Evolutionary conservation across 805 yeast genomes (phyloP).

Genomic region (Gaillardinia entomophila): DNA sequence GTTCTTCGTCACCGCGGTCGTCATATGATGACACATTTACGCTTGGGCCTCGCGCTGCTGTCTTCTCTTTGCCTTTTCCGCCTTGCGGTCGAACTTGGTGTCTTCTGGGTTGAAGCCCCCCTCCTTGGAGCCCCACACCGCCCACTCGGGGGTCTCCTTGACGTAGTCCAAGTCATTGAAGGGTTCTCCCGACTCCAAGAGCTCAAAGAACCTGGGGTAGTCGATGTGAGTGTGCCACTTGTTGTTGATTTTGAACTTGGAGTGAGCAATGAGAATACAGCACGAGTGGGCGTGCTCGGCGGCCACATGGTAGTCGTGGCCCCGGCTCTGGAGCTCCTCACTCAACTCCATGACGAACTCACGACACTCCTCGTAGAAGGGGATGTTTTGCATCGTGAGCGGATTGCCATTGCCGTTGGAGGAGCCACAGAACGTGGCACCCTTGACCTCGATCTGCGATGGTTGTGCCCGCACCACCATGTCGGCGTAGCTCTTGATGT

Average conservation of each 20-base stretch:
- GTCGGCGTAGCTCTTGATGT: constrained; percentile 77
- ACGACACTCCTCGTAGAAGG: constrained; percentile 87
- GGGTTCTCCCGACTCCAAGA: constrained; percentile 57
- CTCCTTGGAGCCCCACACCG: constrained; percentile 75
- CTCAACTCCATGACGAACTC: constrained; percentile 62
- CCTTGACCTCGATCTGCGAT: constrained; percentile 86
- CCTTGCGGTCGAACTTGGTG: constrained; percentile 59
- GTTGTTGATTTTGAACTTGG: constrained; percentile 60
- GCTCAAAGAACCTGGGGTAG: constrained; percentile 67
- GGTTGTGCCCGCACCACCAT: constrained; percentile 78
- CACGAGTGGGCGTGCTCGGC: constrained; percentile 96
- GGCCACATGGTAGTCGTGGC: constrained; percentile 73
- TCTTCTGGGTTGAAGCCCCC: constrained; percentile 92
- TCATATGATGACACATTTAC: too few relatives aligned
- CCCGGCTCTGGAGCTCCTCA: constrained; percentile 57
- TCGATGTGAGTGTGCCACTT: constrained; percentile 89
- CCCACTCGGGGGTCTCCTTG: constrained; percentile 84
- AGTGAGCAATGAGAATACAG: constrained; percentile 79
- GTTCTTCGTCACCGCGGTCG: too few relatives aligned
- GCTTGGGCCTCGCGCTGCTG: constrained; percentile 29
- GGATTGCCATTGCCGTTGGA: constrained; percentile 81
- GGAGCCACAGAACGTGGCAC: constrained; percentile 94
- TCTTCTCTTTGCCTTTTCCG: constrained; percentile 48
- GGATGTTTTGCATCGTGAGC: constrained; percentile 91
- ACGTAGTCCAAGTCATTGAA: constrained; percentile 80